Percentiles rank a stretch among this genome's conserved stretches.
These are phyloP conservation scores for Phytophthora vignae DNA, from an alignment of 352 stramenopile species.

Conservation along the genomic window DNA sequence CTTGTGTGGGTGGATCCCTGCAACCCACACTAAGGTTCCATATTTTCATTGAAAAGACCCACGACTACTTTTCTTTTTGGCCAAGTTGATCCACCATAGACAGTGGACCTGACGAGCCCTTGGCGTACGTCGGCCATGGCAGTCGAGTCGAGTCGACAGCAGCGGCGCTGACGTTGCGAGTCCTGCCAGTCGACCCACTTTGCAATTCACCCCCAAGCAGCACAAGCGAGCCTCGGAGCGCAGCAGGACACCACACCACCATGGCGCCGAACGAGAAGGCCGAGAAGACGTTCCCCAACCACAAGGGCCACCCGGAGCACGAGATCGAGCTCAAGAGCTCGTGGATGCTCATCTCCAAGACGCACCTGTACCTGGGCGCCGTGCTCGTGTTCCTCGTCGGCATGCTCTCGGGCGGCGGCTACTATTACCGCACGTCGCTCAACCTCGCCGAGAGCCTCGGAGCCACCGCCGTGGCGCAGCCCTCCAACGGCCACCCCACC, in stretches of 20 bases:
- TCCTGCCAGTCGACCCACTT: constrained; percentile 24
- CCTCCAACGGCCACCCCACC: constrained; percentile 45
- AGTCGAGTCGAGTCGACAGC: constrained; percentile 9
- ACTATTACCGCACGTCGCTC: constrained; percentile 50
- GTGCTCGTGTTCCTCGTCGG: constrained; percentile 72
- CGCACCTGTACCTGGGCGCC: constrained; percentile 70
- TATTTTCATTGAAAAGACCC: constrained; percentile 18
- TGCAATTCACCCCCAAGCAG: constrained; percentile 42
- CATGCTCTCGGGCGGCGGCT: constrained; percentile 69
- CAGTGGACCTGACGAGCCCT: not conserved
- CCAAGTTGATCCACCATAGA: constrained; percentile 30
- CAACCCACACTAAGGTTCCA: constrained; percentile 7
- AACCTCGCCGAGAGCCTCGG: constrained; percentile 35
- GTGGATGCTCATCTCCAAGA: constrained; percentile 78
- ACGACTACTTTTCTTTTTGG: constrained; percentile 24
- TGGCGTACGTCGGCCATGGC: constrained; percentile 13
- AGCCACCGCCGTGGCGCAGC: constrained; percentile 27
- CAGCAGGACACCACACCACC: not conserved
- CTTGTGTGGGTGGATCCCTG: not conserved
- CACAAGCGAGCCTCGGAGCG: constrained; percentile 30
- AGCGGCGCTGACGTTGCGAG: constrained; percentile 11
- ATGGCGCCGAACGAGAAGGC: constrained; percentile 28
- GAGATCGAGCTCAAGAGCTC: constrained; percentile 60
- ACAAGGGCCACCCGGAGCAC: constrained; percentile 52
- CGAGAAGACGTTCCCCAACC: constrained; percentile 45